A percentile compares a stretch with the other conserved stretches of the same genome.
Conservation (phyloP, 805 yeast species). For the Ascoidea rubescens region DNA sequence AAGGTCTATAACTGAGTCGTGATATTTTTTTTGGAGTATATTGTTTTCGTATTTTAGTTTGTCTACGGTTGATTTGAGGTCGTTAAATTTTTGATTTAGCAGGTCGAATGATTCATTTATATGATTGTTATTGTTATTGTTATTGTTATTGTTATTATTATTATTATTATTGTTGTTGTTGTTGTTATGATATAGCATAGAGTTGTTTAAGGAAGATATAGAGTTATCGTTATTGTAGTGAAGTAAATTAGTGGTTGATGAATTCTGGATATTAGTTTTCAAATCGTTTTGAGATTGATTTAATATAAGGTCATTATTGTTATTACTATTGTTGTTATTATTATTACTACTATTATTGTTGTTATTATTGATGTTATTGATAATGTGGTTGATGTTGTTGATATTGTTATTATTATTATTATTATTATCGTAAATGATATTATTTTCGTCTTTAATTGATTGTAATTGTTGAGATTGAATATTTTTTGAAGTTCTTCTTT, state of each 20-base stretch:
- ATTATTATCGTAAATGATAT: too few relatives aligned
- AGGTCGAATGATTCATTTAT: background rate
- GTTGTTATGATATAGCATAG: background rate
- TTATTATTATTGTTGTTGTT: background rate
- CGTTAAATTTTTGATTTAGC: background rate
- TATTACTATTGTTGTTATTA: too few relatives aligned
- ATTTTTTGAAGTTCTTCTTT: constrained; percentile 50
- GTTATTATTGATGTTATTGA: background rate
- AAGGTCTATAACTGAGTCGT: constrained; percentile 31
- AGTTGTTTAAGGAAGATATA: background rate
- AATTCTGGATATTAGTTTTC: background rate
- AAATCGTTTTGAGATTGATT: background rate
- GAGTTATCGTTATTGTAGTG: background rate
- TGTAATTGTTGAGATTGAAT: constrained; percentile 9
- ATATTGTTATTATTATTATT: background rate
- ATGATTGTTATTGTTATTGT: background rate
- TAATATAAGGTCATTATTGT: background rate
- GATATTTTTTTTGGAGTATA: constrained; percentile 30
- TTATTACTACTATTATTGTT: background rate
- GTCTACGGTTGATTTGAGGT: background rate
- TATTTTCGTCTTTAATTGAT: too few relatives aligned
- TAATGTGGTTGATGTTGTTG: background rate
- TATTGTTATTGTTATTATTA: too few relatives aligned
- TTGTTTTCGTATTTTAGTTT: constrained; percentile 27
- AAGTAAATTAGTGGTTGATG: background rate